Percentiles rank a stretch among this genome's conserved stretches.
phyloP scores from a whole-genome alignment of 768 basidiomycete species.

The Lepiota brunneoincarnata region DNA sequence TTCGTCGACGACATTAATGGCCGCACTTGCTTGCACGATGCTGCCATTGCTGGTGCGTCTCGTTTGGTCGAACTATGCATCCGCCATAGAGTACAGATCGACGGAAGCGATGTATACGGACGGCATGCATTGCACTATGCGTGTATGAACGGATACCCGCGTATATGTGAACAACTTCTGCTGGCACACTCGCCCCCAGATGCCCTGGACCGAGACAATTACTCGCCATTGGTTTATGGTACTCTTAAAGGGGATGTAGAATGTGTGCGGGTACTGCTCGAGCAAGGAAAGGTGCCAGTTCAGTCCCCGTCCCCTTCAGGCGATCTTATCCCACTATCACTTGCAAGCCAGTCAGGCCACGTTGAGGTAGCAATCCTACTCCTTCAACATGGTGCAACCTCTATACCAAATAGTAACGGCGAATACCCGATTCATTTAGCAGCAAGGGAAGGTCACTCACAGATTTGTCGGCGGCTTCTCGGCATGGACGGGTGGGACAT shows the following conservation, averaged over 20 bases:
- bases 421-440: constrained; percentile 97
- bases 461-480: constrained; percentile 78
- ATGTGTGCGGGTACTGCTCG: constrained; percentile 81
- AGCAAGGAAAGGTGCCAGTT: constrained; percentile 63
- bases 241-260: constrained; percentile 81
- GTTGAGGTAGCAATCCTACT: constrained; percentile 78
- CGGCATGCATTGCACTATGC: constrained; percentile 95
- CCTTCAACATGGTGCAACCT: constrained; percentile 72
- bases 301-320: constrained; percentile 55
- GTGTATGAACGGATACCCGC: constrained; percentile 85
- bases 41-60: constrained; percentile 79
- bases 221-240: constrained; percentile 91
- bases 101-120: constrained; percentile 85
- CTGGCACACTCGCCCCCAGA: constrained; percentile 63
- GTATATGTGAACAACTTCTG: constrained; percentile 74
- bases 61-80: constrained; percentile 82
- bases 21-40: constrained; percentile 90
- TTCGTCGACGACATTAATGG: constrained; percentile 98
- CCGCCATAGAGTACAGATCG: constrained; percentile 62
- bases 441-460: constrained; percentile 85
- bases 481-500: constrained; percentile 77
- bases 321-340: constrained; percentile 82
- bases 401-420: constrained; percentile 89
- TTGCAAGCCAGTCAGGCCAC: constrained; percentile 90
- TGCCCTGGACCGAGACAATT: constrained; percentile 88